Evolutionary conservation across 176 grass and related monocot species (phyloP).

Genomic region (Aegilops bicornis): DNA sequence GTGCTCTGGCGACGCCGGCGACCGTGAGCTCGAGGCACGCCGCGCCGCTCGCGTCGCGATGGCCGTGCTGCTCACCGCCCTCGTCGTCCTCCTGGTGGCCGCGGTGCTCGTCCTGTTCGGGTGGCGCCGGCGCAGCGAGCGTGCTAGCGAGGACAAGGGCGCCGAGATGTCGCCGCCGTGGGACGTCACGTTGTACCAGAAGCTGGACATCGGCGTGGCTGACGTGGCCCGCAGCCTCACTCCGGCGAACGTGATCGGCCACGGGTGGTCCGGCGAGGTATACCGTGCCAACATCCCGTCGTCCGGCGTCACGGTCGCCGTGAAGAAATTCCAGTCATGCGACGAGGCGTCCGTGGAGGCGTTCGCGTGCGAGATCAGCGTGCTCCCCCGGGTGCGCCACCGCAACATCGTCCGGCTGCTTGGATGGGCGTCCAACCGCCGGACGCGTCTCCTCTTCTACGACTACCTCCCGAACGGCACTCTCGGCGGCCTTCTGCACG

Average conservation of each 20-base stretch:
- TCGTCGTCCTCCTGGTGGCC: constrained; percentile 40
- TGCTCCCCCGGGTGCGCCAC: constrained; percentile 76
- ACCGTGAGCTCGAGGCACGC: constrained; percentile 29
- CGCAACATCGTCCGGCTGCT: constrained; percentile 82
- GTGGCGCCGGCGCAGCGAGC: constrained; percentile 26
- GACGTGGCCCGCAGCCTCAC: constrained; percentile 66
- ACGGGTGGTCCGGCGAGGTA: constrained; percentile 72
- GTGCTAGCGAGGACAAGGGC: constrained; percentile 32
- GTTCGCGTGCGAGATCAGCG: constrained; percentile 72
- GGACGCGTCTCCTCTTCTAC: constrained; percentile 79
- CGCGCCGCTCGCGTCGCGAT: constrained; percentile 47
- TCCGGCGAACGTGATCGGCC: constrained; percentile 58
- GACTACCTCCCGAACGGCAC: constrained; percentile 91
- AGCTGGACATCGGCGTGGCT: constrained; percentile 71
- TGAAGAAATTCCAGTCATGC: constrained; percentile 71
- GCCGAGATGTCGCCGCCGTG: constrained; percentile 76
- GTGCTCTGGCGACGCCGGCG: constrained; percentile 41
- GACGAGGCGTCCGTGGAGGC: constrained; percentile 60
- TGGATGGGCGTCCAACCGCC: constrained; percentile 79
- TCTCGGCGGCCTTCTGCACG: constrained; percentile 61
- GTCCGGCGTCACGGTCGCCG: constrained; percentile 47
- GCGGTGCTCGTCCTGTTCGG: constrained; percentile 36
- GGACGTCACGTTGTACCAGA: constrained; percentile 87
- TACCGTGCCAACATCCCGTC: constrained; percentile 63
- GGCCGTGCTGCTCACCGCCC: constrained; percentile 62